Percentiles rank a stretch among this genome's conserved stretches.
These are phyloP conservation scores for Silybum marianum DNA, from an alignment of 129 eudicot genomes.

Conservation along the genomic window DNA sequence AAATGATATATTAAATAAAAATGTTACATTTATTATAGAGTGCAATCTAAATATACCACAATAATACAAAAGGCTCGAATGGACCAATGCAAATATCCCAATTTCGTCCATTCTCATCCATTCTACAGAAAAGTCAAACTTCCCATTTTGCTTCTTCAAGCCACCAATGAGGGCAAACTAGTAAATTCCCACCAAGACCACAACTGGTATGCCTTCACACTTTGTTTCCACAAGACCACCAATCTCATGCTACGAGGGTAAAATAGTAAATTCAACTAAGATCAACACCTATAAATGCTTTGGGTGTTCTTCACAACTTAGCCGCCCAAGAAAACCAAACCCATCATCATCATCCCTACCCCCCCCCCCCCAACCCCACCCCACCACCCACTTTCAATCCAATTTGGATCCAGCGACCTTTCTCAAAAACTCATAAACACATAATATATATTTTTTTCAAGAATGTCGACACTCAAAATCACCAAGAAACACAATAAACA, in stretches of 20 bases:
- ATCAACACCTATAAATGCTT: conserved; percentile 23
- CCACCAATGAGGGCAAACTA: conserved; percentile 15
- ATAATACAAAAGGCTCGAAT: conserved; percentile 19
- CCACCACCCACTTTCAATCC: too few species aligned
- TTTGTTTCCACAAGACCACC: conserved; percentile 9
- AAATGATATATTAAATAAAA: not conserved
- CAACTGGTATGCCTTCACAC: not conserved
- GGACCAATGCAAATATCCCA: conserved; percentile 20
- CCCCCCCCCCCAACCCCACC: too few species aligned
- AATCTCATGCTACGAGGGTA: conserved; percentile 28
- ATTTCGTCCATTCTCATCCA: conserved; percentile 17
- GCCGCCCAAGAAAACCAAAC: conserved; percentile 11
- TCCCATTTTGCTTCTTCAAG: conserved; percentile 11
- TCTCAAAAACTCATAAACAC: too few species aligned
- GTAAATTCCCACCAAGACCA: conserved; percentile 4
- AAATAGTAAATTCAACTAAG: conserved; percentile 7
- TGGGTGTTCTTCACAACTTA: conserved; percentile 16
- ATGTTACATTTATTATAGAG: not conserved
- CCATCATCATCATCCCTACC: not conserved
- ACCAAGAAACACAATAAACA: conserved; percentile 87
- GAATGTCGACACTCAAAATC: conserved; percentile 63
- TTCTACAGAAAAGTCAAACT: conserved; percentile 26
- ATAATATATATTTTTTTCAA: too few species aligned
- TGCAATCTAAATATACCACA: conserved; percentile 28
- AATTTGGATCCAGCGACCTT: not conserved